Evolutionary conservation across 805 yeast genomes (phyloP), one percentile per base, ranked within the genome.

Genomic region (Saturnispora galanensis): DNA sequence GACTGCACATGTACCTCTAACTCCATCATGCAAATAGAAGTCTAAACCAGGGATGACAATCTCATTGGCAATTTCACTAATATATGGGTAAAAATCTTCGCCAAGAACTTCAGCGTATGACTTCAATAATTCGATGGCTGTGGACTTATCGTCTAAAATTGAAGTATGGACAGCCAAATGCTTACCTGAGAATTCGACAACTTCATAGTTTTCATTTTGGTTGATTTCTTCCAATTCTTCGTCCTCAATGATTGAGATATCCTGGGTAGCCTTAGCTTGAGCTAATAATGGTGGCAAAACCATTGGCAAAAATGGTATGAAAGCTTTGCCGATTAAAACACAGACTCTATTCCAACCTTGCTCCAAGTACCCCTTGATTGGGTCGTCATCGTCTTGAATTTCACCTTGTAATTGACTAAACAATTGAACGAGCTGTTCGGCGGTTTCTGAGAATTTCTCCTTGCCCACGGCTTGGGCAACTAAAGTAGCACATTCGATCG

Each of bases 321-420:
- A 93, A 38, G 87, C 95, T 48, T 72, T 73, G 18, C 96, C 95
- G 34, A 90, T 70, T 42, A 90, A 77, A 53, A 83, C 75, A 60
- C 98, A 93, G 38, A 93, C 74, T 56, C 97, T 78, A 45, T 93
- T 87, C 98, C 98, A 93, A 38, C 95, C 96, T 60, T 86, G 95
- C 54, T 87, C 95, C 51, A 93, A 70, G 55, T 86, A 89, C 39
- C 85, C 74, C 54, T 77, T 84, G 13, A 93, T 82, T 12, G 96
- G 95, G 58, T 89, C 97, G 58, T 89, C 97, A n/a, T 74, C 79
- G 46, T 73, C 76, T 29, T 68, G 58, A 38, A 62, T 38, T n/a
- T 50, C 56, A 35, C 55, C 56, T 66, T 93, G 97, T 50, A 89
- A 79, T 21, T 70, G 66, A 12, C 80, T 84, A 53, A 87, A 80